Percentiles rank a stretch among this genome's conserved stretches.
Evolutionary conservation across 1,284 basidiomycete genomes (phyloP).

Genomic region (Melampsora larici-populina): DNA sequence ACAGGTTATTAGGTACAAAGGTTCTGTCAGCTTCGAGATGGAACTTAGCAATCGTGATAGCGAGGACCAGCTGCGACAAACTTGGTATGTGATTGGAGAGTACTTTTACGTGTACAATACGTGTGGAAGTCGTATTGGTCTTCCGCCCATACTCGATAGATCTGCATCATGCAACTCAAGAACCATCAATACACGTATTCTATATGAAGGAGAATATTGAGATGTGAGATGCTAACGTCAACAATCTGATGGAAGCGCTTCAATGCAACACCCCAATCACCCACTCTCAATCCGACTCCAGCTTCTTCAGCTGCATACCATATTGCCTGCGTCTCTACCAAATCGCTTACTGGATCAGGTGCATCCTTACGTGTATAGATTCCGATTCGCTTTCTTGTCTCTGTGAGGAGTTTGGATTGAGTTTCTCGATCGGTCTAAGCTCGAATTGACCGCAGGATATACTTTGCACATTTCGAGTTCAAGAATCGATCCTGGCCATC

Average conservation of each 20-base stretch:
- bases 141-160: constrained; percentile 56
- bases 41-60: neutral
- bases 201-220: neutral
- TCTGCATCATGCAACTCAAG: neutral
- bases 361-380: constrained; percentile 69
- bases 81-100: constrained; percentile 71
- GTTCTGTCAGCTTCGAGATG: neutral
- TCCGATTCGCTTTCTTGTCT: constrained; percentile 44
- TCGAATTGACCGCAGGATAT: constrained; percentile 72
- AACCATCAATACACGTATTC: neutral
- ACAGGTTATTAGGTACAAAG: neutral
- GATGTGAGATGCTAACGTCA: constrained; percentile 59
- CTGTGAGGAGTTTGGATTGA: constrained; percentile 7
- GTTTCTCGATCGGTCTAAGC: constrained; percentile 9
- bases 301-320: constrained; percentile 84
- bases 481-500: constrained; percentile 95
- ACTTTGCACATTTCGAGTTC: constrained; percentile 92
- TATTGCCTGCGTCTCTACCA: constrained; percentile 93
- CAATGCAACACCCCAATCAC: constrained; percentile 73
- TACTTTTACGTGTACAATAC: constrained; percentile 87
- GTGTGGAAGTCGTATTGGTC: constrained; percentile 99
- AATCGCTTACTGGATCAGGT: constrained; percentile 68
- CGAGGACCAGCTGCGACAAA: neutral
- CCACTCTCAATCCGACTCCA: constrained; percentile 65
- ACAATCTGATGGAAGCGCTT: constrained; percentile 79